Evolutionary conservation across 176 grass and related monocot species (phyloP).

Genomic region (Rhynchospora tenuis): DNA sequence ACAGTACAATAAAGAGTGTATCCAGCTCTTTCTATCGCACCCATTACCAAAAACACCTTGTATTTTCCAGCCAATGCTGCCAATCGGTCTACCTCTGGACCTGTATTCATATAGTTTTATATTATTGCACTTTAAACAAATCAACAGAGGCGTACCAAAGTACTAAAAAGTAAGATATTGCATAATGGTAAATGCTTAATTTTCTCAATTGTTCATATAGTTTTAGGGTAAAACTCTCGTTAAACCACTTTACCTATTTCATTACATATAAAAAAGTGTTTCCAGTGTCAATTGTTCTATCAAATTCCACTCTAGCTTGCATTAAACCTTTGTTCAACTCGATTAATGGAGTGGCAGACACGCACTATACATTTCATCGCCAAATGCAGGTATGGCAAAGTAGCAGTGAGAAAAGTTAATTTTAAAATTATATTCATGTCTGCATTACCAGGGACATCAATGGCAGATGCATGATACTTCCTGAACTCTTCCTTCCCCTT

Average conservation of each 20-base stretch:
- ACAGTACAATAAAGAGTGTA: slow-evolving; percentile 85
- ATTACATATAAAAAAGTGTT: no score
- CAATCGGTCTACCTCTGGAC: slow-evolving; percentile 75
- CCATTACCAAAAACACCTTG: slow-evolving; percentile 92
- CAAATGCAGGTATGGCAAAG: not conserved
- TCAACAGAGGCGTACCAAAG: not conserved
- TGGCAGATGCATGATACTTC: slow-evolving; percentile 76
- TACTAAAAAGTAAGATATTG: not conserved
- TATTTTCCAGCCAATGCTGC: slow-evolving; percentile 80
- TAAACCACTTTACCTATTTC: no score
- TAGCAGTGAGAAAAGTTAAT: not conserved
- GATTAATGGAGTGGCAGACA: not conserved
- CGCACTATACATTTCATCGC: not conserved
- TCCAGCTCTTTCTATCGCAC: slow-evolving; percentile 80
- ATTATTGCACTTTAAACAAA: not conserved
- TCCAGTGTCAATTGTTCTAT: no score
- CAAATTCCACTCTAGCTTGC: no score
- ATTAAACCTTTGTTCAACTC: no score
- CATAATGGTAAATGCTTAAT: not conserved
- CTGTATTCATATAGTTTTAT: slow-evolving; percentile 27
- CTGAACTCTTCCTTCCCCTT: slow-evolving; percentile 85
- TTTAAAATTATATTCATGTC: slow-evolving; percentile 2
- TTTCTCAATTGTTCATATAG: no score
- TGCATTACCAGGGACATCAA: slow-evolving; percentile 84
- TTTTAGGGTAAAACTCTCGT: no score